A percentile compares a stretch with the other conserved stretches of the same genome.
Evolutionary conservation across 129 eudicot species (phyloP).

Genomic region (Glebionis coronaria): DNA sequence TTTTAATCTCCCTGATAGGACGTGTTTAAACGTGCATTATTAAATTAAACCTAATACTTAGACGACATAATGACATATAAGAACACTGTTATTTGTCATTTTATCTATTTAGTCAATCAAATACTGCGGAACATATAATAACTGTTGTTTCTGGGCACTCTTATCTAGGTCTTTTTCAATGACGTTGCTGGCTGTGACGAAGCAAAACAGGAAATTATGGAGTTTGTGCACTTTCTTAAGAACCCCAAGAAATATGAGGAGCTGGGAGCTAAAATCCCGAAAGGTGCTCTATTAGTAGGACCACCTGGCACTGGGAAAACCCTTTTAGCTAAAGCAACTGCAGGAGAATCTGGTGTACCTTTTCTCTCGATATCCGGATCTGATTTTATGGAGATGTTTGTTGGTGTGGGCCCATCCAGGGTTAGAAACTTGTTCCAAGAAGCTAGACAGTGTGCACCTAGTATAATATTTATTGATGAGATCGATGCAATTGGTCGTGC

Average conservation of each 20-base stretch:
- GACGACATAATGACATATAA: too few relatives aligned
- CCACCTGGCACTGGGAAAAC: constrained; percentile 99
- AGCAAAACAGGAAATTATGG: constrained; percentile 83
- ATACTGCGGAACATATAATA: too few relatives aligned
- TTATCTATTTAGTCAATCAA: too few relatives aligned
- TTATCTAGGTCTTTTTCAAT: constrained; percentile 53
- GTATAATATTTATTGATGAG: constrained; percentile 89
- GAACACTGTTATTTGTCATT: too few relatives aligned
- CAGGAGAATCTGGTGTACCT: constrained; percentile 94
- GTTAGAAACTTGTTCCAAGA: constrained; percentile 89
- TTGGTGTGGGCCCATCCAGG: constrained; percentile 97
- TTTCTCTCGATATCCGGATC: constrained; percentile 86
- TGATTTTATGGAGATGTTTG: constrained; percentile 97
- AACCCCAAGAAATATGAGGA: constrained; percentile 78
- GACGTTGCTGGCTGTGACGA: constrained; percentile 86
- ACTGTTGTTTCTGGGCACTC: not conserved
- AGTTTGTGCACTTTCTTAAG: constrained; percentile 74
- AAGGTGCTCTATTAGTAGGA: constrained; percentile 89
- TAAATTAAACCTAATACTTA: too few relatives aligned
- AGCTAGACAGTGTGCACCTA: constrained; percentile 92
- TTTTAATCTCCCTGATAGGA: constrained; percentile 5
- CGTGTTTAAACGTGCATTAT: too few relatives aligned
- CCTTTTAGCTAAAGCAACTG: constrained; percentile 88
- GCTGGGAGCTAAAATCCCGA: constrained; percentile 88
- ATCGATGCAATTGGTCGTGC: constrained; percentile 96